These are phyloP conservation scores for Pleurotus giganteus DNA, from an alignment of 768 basidiomycete species.

Conservation along the genomic window DNA sequence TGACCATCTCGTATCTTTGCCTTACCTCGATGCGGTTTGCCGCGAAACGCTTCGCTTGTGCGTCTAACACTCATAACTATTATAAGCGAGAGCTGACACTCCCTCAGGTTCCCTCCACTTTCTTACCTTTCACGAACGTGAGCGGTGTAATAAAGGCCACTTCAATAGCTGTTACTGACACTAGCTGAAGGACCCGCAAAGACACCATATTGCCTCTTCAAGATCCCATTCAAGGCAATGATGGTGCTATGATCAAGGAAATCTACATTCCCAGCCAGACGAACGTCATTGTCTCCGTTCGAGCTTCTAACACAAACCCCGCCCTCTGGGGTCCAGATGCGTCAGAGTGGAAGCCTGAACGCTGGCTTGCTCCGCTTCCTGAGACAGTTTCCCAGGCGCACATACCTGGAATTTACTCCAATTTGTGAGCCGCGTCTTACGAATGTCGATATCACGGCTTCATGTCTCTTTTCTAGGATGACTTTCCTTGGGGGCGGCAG, in stretches of 20 bases:
- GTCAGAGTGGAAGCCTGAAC: slow-evolving; percentile 37
- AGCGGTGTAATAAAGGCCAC: neutral
- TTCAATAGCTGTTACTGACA: neutral
- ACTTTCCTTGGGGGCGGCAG: slow-evolving; percentile 43
- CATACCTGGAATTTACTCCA: slow-evolving; percentile 23
- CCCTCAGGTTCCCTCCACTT: slow-evolving; percentile 22
- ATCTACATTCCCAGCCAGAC: slow-evolving; percentile 30
- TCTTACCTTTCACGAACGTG: slow-evolving; percentile 22
- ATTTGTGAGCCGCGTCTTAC: slow-evolving; percentile 15
- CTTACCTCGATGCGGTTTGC: slow-evolving; percentile 32
- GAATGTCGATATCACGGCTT: neutral
- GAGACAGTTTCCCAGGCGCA: slow-evolving; percentile 20
- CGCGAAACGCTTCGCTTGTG: slow-evolving; percentile 34
- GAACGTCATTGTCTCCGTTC: slow-evolving; percentile 30
- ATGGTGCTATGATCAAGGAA: slow-evolving; percentile 23
- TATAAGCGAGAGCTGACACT: neutral
- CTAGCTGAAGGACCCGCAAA: slow-evolving; percentile 14
- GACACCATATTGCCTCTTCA: slow-evolving; percentile 33
- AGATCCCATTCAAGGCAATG: slow-evolving; percentile 20
- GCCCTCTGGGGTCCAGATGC: slow-evolving; percentile 41
- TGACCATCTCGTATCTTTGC: slow-evolving; percentile 25
- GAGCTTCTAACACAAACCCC: slow-evolving; percentile 31
- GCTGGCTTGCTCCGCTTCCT: slow-evolving; percentile 34
- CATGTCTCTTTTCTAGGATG: slow-evolving; percentile 23
- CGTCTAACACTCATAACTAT: slow-evolving; percentile 4